phyloP scores from a whole-genome alignment of 805 yeast species.

The Candida silvatica region DNA sequence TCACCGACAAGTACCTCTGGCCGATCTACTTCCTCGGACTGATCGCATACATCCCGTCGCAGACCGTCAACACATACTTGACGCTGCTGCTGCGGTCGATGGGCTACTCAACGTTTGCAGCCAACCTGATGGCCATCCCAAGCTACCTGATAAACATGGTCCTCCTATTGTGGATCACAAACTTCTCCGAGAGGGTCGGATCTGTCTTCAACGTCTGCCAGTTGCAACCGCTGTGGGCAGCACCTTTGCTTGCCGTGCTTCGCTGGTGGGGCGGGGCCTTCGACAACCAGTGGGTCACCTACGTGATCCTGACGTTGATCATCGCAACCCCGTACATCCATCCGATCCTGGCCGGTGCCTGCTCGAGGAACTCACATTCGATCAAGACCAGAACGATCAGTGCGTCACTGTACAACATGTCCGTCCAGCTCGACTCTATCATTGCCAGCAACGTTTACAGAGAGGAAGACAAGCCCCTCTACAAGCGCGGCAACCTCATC shows the following conservation, averaged over 20 bases:
- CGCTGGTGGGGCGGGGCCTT: slow-evolving; percentile 22
- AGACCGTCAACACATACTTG: slow-evolving; percentile 32
- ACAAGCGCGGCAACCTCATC: slow-evolving; percentile 45
- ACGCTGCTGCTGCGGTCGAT: slow-evolving; percentile 38
- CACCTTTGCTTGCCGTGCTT: slow-evolving; percentile 20
- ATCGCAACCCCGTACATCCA: slow-evolving; percentile 41
- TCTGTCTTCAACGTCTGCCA: slow-evolving; percentile 17
- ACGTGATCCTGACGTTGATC: slow-evolving; percentile 15
- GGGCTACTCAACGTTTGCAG: slow-evolving; percentile 44
- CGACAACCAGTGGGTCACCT: slow-evolving; percentile 20
- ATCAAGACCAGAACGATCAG: slow-evolving; percentile 58
- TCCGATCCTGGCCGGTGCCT: slow-evolving; percentile 51
- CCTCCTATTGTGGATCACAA: slow-evolving; percentile 27
- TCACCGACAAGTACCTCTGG: slow-evolving; percentile 44
- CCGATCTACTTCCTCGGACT: slow-evolving; percentile 45
- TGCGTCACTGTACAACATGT: slow-evolving; percentile 57
- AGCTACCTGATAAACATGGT: slow-evolving; percentile 30
- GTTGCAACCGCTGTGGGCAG: slow-evolving; percentile 19
- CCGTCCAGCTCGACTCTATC: slow-evolving; percentile 50
- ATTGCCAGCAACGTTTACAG: slow-evolving; percentile 49
- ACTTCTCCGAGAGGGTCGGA: slow-evolving; percentile 26
- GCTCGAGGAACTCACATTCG: slow-evolving; percentile 52
- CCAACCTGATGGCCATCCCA: slow-evolving; percentile 47
- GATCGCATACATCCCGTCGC: slow-evolving; percentile 28
- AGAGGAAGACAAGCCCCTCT: slow-evolving; percentile 47